Evolutionary conservation across 768 basidiomycete species (phyloP), one percentile per base, ranked within the genome.

Genomic region (Pisolithus tinctorius): DNA sequence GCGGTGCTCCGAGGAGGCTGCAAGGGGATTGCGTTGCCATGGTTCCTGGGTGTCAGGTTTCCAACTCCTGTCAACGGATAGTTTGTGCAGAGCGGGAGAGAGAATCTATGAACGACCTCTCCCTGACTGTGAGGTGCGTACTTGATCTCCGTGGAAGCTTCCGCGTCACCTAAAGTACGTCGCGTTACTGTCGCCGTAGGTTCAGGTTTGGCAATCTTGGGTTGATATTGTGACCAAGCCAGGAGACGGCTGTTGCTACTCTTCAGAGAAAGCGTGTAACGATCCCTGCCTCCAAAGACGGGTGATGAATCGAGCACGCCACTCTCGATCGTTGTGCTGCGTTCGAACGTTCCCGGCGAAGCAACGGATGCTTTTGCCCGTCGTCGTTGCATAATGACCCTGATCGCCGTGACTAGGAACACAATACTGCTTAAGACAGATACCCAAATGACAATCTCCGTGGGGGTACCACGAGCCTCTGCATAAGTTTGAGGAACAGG

Each of bases 231-330:
- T 0, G 78, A 74, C 80, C 80, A 83, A 30, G 67, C 74, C 77
- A 80, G 84, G 16, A 73, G 63, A 6, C 74, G 72, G 49, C 63
- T 65, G 11, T 66, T 69, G n/a, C 70, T 71, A 57, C 69, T 58
- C 25, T 66, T 61, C 46, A 55, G 48, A 11, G 55, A 58, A 27
- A 57, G 64, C 1, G 80, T 77, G 3, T 79, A 76, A 34, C 77
- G 66, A 40, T 88, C 86, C 58, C 82, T 81, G 2, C 88, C 86
- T n/a, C 87, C 86, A 58, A 90, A 89, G 34, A 88, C 68, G 25
- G 84, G 85, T 2, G 86, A 88, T 25, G 82, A 82, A 49, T 82
- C 78, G 7, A 71, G 61, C 34, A 71, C 67, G 51, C 68, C 72
- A 44, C 64, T 66, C 38, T 80, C 71, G 39, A 73, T 63, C 53